Base-by-base conservation (phyloP, 768 basidiomycete species). In the Cystobasidium onofrii region DNA sequence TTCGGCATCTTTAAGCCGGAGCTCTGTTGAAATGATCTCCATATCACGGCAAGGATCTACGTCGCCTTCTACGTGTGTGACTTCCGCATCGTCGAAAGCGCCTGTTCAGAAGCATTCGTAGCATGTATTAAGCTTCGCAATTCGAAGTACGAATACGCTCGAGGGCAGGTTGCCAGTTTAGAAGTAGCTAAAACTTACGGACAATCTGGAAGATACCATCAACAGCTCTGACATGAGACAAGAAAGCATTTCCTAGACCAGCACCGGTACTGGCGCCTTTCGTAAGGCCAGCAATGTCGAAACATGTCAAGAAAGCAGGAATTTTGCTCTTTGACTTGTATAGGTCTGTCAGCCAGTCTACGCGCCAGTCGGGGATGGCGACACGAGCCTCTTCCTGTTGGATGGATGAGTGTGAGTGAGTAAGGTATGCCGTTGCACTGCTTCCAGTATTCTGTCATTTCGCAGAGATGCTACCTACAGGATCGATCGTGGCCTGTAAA, bases 161-260 rank as follows among this genome's bases (percentile, higher is more conserved):
- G n/a, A n/a, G n/a, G 20, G 13, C 25, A 18, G 1, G 10, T 36
- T 7, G 18, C 39, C 15, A 39, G 46, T 50, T 20, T n/a, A n/a
- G 46, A 15, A 20, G n/a, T 7, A 20, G 43, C 29, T 29, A 46
- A 27, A 36, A 75, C 78, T 60, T 20, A 67, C 96, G 90, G 72
- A 98, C 88, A 75, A 97, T 89, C 81, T 98, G 96, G 85, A 98
- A 99, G 79, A 99, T 99, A 78, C 96, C 96, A 80, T 99, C 96
- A 75, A 98, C 95, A 12, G 96, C 91, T 73, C 96, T 90, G 52
- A 99, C 94, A 81, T 98, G 92, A 13, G 93, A 94, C 81, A 99
- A 83, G 85, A 99, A 99, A 31, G 93, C 87, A 81, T 99, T 99
- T 50, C 96, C 96, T 46, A 99, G 88, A 80, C 96, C 96, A 57